A percentile compares a stretch with the other conserved stretches of the same genome.
Evolutionary conservation across 768 basidiomycete genomes (phyloP).

Genomic region (Terana coerulea): DNA sequence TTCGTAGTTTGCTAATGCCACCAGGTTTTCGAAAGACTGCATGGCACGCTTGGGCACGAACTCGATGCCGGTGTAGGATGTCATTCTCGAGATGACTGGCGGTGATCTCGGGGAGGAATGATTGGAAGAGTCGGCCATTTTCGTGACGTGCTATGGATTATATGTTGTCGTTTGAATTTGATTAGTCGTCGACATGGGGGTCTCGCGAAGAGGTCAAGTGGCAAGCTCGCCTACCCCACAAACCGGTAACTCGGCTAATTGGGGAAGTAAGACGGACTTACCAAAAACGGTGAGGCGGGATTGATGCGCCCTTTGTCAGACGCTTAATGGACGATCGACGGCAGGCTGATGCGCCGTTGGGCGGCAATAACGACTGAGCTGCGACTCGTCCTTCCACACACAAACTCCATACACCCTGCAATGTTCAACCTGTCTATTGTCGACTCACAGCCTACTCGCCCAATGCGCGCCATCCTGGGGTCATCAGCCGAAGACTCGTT

Average conservation of each 20-base stretch:
- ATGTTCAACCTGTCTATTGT: no score
- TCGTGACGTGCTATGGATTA: not conserved
- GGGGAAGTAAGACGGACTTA: not conserved
- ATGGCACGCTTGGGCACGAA: conserved; percentile 56
- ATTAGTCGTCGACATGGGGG: not conserved
- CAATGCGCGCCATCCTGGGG: no score
- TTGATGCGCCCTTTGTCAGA: not conserved
- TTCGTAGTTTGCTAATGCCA: conserved; percentile 81
- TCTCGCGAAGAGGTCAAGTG: conserved; percentile 2
- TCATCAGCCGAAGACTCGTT: no score
- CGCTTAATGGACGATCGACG: no score
- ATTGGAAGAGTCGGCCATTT: not conserved
- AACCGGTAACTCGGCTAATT: conserved; percentile 1
- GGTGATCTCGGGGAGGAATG: not conserved
- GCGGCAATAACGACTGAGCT: no score
- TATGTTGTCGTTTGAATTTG: not conserved
- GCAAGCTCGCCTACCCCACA: conserved; percentile 1
- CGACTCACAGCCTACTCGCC: no score
- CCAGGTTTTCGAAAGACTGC: conserved; percentile 79
- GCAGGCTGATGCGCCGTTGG: no score
- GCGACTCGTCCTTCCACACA: no score
- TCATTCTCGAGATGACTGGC: conserved; percentile 18
- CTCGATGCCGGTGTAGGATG: conserved; percentile 36
- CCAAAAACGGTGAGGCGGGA: not conserved
- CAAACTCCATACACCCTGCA: no score